Evolutionary conservation across 2,329 filamentous ascomycete species (phyloP).

Genomic region (Penicillium hesseltinei): DNA sequence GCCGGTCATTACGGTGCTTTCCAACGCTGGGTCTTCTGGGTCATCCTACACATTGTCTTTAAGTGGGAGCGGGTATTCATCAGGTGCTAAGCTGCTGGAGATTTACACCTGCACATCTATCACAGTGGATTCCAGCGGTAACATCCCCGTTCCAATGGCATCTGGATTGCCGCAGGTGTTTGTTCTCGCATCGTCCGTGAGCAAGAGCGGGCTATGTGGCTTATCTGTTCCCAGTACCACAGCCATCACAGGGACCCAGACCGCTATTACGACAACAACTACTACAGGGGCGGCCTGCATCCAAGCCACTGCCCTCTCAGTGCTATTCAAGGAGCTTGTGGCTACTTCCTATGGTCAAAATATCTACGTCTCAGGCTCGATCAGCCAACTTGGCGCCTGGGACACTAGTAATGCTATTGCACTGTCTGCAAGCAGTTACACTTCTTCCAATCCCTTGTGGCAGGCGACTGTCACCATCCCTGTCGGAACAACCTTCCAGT

Average conservation of each 20-base stretch:
- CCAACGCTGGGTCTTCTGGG: constrained; percentile 39
- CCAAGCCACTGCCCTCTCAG: constrained; percentile 48
- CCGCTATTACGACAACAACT: background rate
- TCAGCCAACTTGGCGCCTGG: constrained; percentile 63
- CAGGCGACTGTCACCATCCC: constrained; percentile 54
- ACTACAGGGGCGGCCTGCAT: constrained; percentile 16
- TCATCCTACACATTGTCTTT: constrained; percentile 25
- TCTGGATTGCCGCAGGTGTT: constrained; percentile 45
- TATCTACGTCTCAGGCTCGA: constrained; percentile 64
- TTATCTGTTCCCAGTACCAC: constrained; percentile 3
- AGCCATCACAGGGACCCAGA: constrained; percentile 4
- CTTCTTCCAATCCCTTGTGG: constrained; percentile 61
- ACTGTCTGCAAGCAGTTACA: constrained; percentile 61
- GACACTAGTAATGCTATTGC: constrained; percentile 53
- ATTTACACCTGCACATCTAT: constrained; percentile 42
- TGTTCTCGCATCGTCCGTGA: constrained; percentile 16
- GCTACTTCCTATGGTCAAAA: constrained; percentile 61
- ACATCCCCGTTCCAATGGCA: constrained; percentile 45
- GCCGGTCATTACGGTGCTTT: constrained; percentile 43
- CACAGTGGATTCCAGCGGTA: constrained; percentile 45
- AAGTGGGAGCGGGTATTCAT: constrained; percentile 22
- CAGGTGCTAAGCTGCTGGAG: constrained; percentile 27
- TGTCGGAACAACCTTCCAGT: constrained; percentile 58
- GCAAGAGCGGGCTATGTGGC: constrained; percentile 13
- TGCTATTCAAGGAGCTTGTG: constrained; percentile 62